Evolutionary conservation across 352 stramenopile genomes (phyloP).

Genomic region (Thraustochytrium striatum): DNA sequence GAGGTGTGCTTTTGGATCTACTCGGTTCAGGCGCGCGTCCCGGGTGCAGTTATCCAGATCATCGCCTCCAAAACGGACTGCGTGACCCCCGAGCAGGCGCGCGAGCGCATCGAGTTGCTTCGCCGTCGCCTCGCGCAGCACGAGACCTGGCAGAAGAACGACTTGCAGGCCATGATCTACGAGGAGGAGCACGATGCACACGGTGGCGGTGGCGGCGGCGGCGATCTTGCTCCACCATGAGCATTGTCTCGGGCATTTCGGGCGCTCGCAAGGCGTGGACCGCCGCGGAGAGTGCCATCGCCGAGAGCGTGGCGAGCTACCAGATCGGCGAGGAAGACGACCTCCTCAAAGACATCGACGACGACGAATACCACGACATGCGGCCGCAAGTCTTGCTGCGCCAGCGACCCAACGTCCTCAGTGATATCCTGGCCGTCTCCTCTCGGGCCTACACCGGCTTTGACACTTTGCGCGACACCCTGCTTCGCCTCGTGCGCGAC

Average conservation of each 20-base stretch:
- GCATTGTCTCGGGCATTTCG: background rate
- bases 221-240: conserved; percentile 21
- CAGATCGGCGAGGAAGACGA: background rate
- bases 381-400: conserved; percentile 25
- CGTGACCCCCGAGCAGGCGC: conserved; percentile 1
- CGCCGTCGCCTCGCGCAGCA: background rate
- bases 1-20: conserved; percentile 42
- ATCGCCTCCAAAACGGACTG: conserved; percentile 29
- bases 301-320: no score
- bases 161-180: background rate
- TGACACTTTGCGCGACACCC: background rate
- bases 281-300: background rate
- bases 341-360: background rate
- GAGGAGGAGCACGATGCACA: conserved; percentile 24
- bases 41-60: conserved; percentile 32
- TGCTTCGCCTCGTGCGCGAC: conserved; percentile 3
- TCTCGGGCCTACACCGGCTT: background rate
- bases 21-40: conserved; percentile 31
- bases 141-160: conserved; percentile 38
- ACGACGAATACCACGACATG: conserved; percentile 29
- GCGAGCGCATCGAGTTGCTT: background rate
- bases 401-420: conserved; percentile 10
- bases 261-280: no score
- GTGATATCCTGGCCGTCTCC: conserved; percentile 24
- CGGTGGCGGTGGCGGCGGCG: background rate